These are phyloP conservation scores for Boletus patriciae DNA, from an alignment of 768 basidiomycete species.

Conservation along the genomic window DNA sequence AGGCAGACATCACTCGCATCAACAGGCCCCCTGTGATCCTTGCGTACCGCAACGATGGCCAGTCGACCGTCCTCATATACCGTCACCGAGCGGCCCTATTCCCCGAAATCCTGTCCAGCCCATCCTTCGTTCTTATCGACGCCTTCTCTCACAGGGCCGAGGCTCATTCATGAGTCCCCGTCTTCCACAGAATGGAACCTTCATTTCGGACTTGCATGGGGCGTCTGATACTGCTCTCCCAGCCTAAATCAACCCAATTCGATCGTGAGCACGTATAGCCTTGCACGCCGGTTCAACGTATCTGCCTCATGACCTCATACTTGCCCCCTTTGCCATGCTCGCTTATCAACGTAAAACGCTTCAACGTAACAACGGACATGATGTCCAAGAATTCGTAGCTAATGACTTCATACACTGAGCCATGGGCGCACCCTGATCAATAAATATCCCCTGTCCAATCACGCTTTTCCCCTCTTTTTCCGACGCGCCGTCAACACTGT, in stretches of 20 bases:
- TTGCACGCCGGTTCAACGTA: no score
- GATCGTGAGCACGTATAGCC: background rate
- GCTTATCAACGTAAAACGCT: background rate
- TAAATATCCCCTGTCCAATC: constrained; percentile 6
- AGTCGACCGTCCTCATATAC: no score
- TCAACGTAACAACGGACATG: constrained; percentile 20
- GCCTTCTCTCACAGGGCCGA: background rate
- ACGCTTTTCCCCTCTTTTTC: constrained; percentile 42
- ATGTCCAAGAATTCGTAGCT: constrained; percentile 2
- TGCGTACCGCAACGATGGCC: no score
- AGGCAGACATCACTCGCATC: no score
- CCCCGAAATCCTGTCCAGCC: background rate
- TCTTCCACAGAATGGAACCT: constrained; percentile 21
- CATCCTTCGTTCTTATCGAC: constrained; percentile 3
- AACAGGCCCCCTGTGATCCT: no score
- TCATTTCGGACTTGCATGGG: constrained; percentile 11
- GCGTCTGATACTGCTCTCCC: background rate
- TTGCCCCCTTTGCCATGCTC: background rate
- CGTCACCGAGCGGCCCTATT: no score
- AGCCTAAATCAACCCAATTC: constrained; percentile 9
- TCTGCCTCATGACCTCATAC: constrained; percentile 2
- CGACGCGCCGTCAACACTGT: constrained; percentile 63
- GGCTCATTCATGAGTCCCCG: background rate
- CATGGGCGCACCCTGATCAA: constrained; percentile 4
- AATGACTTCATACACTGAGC: constrained; percentile 4